Evolutionary conservation across 257 asterid species (phyloP), one percentile per base, ranked within the genome.

Genomic region (Solanum pimpinellifolium): DNA sequence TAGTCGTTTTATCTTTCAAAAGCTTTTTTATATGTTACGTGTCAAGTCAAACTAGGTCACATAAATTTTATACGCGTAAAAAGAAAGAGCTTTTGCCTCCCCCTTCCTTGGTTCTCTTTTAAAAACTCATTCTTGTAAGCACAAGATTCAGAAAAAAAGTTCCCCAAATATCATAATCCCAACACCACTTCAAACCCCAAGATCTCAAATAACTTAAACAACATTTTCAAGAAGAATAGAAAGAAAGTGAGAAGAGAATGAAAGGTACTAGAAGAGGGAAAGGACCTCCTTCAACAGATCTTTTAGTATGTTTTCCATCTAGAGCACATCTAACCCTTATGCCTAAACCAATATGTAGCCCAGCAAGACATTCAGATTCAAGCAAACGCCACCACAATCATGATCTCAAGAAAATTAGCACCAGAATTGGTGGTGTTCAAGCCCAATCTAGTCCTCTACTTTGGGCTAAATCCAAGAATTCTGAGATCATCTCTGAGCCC

Each of bases 321-420:
- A 92, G 98, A 89, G 94, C 96, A 35, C 99, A 93, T 87, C 76
- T 95, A n/a, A 91, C 92, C 3, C 91, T 95, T 23, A 90, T 94
- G 98, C 99, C 99, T 0, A 96, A 94, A 89, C 93, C 96, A 37
- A 90, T 95, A 47, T 94, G 97, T 89, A 96, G 99, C 89, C 98
- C 99, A 2, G 94, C 94, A 5, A 87, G 97, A 86, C 93, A 92
- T 25, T 88, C 91, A 5, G 94, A 93, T 0, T 68, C 90, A 60
- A 84, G 41, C 85, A 85, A 89, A 9, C 91, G 89, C 90, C 94
- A 89, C 83, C 93, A 88, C 33, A 78, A 88, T 86, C 92, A 84
- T 47, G 88, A 47, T 65, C 87, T 16, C 66, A 91, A 89, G 85
- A 91, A 90, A 69, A 87, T 87, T 6, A 84, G 76, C 46, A 86